Base-by-base conservation (phyloP, 2,329 filamentous ascomycete species). In the Neocucurbitaria cava region DNA sequence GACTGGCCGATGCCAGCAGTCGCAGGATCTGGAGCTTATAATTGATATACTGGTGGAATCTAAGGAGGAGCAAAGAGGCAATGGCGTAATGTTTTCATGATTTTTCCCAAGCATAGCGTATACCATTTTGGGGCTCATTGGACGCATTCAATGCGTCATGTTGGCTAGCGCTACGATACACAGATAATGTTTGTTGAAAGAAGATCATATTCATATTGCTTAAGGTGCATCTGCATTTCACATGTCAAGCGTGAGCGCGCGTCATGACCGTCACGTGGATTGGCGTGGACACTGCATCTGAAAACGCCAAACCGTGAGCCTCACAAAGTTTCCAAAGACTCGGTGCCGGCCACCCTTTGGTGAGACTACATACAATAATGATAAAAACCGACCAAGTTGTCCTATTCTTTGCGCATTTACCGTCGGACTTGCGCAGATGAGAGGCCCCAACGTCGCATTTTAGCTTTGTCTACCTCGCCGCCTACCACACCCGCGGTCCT, bases 1-100 rank as follows among this genome's bases (percentile, higher is more conserved):
- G 94, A 97, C 80, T 99, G 95, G 95, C 92, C 93, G 2, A 82
- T 85, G 75, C 81, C 83, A 17, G 70, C 72, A 7, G 70, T 75
- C 7, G 66, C 70, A 28, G 73, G 73, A 3, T 71, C 72, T 7
- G 77, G 73, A 59, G 70, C 74, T 26, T 79, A 79, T 62, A 74
- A 73, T 55, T 75, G 54, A 71, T 50, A 26, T 39, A 9, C 28
- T 21, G 40, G 20, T 26, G 41, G 24, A 36, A 61, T 46, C 53
- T 56, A 46, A 58, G 57, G 60, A 51, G 56, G 61, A 59, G 58
- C 49, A 60, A 58, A 55, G 42, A 57, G 57, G 52, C 58, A 56
- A 63, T 48, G 59, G 59, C 58, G 64, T 73, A 70, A 74, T 75
- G 70, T 68, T 69, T 72, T 43, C 54, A 73, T 72, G 70, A 74